These are phyloP conservation scores for Aspergillus pseudoterreus DNA, from an alignment of 2,329 filamentous ascomycete species.

Conservation along the genomic window DNA sequence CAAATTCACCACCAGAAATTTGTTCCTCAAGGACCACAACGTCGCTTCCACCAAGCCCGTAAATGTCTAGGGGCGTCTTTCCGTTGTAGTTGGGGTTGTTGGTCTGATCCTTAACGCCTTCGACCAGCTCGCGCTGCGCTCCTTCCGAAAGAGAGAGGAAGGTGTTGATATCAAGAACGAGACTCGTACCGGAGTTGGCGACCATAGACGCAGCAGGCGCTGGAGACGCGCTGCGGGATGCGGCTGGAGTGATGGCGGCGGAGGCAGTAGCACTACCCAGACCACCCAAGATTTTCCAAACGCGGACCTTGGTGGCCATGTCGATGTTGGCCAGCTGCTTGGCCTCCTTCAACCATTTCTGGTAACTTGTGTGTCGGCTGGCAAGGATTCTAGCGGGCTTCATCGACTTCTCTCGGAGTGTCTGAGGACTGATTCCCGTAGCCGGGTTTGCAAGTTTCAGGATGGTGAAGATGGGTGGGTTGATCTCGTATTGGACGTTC, in stretches of 20 bases:
- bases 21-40: slow-evolving; percentile 82
- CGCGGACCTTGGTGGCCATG: slow-evolving; percentile 66
- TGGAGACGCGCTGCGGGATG: slow-evolving; percentile 42
- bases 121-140: slow-evolving; percentile 61
- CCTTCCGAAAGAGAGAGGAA: slow-evolving; percentile 62
- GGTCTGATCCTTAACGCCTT: slow-evolving; percentile 66
- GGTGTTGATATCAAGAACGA: slow-evolving; percentile 60
- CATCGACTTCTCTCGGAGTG: slow-evolving; percentile 58
- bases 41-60: slow-evolving; percentile 68
- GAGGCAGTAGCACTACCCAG: slow-evolving; percentile 44
- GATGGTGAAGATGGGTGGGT: slow-evolving; percentile 80
- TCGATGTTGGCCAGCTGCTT: slow-evolving; percentile 69
- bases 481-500: slow-evolving; percentile 76
- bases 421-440: slow-evolving; percentile 55
- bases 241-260: slow-evolving; percentile 41
- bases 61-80: slow-evolving; percentile 59
- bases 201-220: slow-evolving; percentile 42
- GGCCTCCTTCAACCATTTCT: slow-evolving; percentile 70
- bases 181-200: slow-evolving; percentile 40
- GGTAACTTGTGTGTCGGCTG: slow-evolving; percentile 66
- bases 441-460: slow-evolving; percentile 68
- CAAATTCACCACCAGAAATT: slow-evolving; percentile 52
- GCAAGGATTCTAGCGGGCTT: slow-evolving; percentile 65
- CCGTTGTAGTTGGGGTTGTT: slow-evolving; percentile 75
- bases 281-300: slow-evolving; percentile 62